Conservation (phyloP, 148 eudicot species). For the Dianthus caryophyllus region DNA sequence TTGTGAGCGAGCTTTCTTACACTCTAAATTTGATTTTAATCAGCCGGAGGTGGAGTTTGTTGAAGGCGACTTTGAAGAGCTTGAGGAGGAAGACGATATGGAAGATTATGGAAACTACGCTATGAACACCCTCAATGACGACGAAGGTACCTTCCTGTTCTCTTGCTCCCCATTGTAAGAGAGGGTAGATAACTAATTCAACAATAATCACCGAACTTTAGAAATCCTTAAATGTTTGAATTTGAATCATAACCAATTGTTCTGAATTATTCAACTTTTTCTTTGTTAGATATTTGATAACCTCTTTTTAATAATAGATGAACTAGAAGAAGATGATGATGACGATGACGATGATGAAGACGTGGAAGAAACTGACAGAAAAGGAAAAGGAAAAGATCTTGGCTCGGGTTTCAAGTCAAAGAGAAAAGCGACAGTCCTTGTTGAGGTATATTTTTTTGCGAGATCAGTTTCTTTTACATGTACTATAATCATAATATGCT, state of each 20-base stretch:
- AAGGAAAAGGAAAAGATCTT: conserved; percentile 35
- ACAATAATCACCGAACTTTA: background rate
- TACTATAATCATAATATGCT: background rate
- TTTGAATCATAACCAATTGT: background rate
- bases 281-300: background rate
- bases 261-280: background rate
- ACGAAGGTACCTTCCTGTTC: conserved; percentile 30
- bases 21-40: conserved; percentile 26
- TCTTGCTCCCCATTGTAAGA: background rate
- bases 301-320: conserved; percentile 24
- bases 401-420: conserved; percentile 37
- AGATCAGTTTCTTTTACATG: background rate
- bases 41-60: conserved; percentile 66
- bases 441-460: conserved; percentile 59
- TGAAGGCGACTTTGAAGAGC: conserved; percentile 60
- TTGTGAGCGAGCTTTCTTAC: background rate
- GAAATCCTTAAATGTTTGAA: background rate
- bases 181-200: background rate
- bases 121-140: conserved; percentile 26
- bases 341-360: conserved; percentile 40
- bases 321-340: conserved; percentile 30
- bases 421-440: conserved; percentile 66
- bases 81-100: conserved; percentile 77
- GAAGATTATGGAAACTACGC: conserved; percentile 65
- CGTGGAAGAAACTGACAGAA: conserved; percentile 19